Percentiles rank a stretch among this genome's conserved stretches.
phyloP scores from a whole-genome alignment of 352 stramenopile species.

The Phytopythium sindhum region DNA sequence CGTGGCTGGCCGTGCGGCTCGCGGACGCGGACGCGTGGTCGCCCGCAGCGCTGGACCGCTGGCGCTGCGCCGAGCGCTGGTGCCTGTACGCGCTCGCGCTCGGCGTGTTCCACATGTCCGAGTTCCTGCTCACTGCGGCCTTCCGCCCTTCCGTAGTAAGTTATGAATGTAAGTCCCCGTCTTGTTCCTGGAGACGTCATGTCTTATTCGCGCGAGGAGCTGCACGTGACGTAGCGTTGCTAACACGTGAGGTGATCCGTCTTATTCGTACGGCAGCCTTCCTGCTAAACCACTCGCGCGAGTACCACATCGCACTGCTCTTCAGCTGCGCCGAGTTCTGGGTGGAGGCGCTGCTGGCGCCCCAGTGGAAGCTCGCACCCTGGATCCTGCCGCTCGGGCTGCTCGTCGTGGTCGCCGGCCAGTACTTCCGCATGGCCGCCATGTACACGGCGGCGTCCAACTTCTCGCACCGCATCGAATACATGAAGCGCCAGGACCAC shows the following conservation, averaged over 20 bases:
- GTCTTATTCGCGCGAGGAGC: too few species aligned
- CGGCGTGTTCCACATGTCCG: conserved; percentile 79
- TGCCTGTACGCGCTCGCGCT: conserved; percentile 72
- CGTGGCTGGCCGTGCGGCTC: conserved; percentile 20
- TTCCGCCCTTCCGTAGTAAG: conserved; percentile 75
- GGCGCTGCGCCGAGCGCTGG: conserved; percentile 65
- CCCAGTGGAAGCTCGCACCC: conserved; percentile 59
- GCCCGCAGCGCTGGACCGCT: conserved; percentile 20
- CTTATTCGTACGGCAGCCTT: conserved; percentile 46
- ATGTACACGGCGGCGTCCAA: conserved; percentile 93
- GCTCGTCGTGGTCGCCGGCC: conserved; percentile 74
- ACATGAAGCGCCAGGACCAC: conserved; percentile 91
- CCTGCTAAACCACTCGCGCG: conserved; percentile 88
- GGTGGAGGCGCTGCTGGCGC: conserved; percentile 84
- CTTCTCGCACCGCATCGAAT: conserved; percentile 96
- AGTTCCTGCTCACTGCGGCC: conserved; percentile 80
- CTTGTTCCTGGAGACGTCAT: neutral
- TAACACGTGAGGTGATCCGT: neutral
- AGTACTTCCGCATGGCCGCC: conserved; percentile 85
- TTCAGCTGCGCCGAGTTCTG: conserved; percentile 90
- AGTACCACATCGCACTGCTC: conserved; percentile 85
- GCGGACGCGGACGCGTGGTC: conserved; percentile 8
- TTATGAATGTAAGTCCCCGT: conserved; percentile 70
- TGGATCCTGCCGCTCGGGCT: conserved; percentile 62
- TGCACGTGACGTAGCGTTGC: too few species aligned